Evolutionary conservation across 208 protist genomes (phyloP).

Genomic region (Trypanosoma lewisi): DNA sequence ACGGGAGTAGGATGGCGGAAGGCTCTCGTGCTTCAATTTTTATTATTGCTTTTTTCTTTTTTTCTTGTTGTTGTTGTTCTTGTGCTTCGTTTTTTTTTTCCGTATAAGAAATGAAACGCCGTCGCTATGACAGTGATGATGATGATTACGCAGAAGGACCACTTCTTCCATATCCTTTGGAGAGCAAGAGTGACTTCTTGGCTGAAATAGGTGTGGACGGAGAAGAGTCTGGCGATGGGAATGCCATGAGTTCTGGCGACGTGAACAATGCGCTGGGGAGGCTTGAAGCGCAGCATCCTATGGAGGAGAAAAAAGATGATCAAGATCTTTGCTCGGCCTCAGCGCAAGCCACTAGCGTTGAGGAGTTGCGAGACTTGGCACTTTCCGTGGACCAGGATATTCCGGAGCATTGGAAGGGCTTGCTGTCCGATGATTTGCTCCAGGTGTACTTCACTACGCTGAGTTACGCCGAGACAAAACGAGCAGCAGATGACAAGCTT

Average conservation of each 20-base stretch:
- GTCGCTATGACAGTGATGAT: constrained; percentile 73
- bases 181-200: constrained; percentile 25
- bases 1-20: too few species aligned
- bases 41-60: constrained; percentile 9
- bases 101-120: constrained; percentile 44
- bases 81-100: constrained; percentile 7
- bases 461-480: constrained; percentile 29
- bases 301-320: not conserved
- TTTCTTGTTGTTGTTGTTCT: not conserved
- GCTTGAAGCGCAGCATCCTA: not conserved
- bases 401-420: constrained; percentile 47
- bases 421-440: constrained; percentile 61
- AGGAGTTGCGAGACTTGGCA: not conserved
- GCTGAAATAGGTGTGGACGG: constrained; percentile 31
- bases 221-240: constrained; percentile 17
- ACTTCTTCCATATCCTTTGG: constrained; percentile 37
- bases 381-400: constrained; percentile 38
- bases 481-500: constrained; percentile 50
- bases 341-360: not conserved
- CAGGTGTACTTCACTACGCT: constrained; percentile 49
- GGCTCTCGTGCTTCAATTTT: not conserved
- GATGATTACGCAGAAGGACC: constrained; percentile 32
- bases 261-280: not conserved
- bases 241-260: not conserved
- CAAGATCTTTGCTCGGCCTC: not conserved